Evolutionary conservation across 306 rosid genomes (phyloP).

Genomic region (Trifolium fragiferum): DNA sequence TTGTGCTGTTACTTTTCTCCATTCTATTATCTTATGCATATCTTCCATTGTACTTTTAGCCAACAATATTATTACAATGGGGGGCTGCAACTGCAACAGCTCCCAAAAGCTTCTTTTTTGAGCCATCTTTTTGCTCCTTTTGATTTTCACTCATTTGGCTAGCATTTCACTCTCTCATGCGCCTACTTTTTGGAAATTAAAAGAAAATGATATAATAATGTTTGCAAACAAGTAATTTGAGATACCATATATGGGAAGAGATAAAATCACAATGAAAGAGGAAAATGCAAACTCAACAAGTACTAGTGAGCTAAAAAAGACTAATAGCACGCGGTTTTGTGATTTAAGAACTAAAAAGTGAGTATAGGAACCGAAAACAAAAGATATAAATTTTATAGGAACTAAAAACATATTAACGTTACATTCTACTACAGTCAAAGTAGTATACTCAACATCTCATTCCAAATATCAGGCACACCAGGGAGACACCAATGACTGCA

Average conservation of each 20-base stretch:
- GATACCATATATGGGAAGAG: no score
- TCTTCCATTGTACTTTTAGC: constrained; percentile 29
- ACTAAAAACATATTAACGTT: neutral
- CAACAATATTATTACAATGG: constrained; percentile 47
- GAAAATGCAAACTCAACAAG: no score
- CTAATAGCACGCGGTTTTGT: neutral
- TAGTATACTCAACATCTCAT: constrained; percentile 78
- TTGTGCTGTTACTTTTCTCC: constrained; percentile 35
- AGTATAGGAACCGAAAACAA: neutral
- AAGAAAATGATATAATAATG: no score
- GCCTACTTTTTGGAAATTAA: no score
- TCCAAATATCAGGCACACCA: constrained; percentile 97
- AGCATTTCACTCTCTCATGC: constrained; percentile 8
- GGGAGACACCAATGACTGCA: constrained; percentile 99
- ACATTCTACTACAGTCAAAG: constrained; percentile 39
- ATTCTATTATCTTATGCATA: constrained; percentile 23
- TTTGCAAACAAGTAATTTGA: no score
- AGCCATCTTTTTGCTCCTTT: constrained; percentile 26
- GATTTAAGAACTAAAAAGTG: neutral
- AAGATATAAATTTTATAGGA: no score
- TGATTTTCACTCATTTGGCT: constrained; percentile 42
- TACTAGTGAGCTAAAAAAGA: no score
- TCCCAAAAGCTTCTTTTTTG: constrained; percentile 38
- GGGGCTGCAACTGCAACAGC: constrained; percentile 6
- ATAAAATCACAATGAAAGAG: no score